Percentiles rank a stretch among this genome's conserved stretches.
Conservation (phyloP, 257 asterid species). For the Solanum paucissectum region DNA sequence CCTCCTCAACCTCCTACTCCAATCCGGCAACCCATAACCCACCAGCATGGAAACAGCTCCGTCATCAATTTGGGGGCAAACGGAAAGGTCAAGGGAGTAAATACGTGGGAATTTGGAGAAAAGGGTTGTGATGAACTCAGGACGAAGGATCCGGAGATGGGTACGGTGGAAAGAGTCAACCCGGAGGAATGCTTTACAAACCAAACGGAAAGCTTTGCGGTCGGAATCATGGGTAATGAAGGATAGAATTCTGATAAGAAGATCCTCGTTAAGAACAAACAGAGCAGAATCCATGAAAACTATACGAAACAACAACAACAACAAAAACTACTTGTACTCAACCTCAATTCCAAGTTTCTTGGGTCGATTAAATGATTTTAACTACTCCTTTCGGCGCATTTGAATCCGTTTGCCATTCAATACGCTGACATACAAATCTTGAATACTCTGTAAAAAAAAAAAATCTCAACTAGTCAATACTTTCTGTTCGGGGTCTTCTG, state of each 20-base stretch:
- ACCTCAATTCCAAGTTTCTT: neutral
- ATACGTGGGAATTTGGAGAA: slow-evolving; percentile 32
- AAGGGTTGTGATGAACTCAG: slow-evolving; percentile 40
- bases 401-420: neutral
- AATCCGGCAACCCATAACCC: slow-evolving; percentile 6
- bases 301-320: neutral
- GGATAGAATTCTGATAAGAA: slow-evolving; percentile 27
- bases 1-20: slow-evolving; percentile 22
- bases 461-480: neutral
- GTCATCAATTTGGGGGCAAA: slow-evolving; percentile 50
- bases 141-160: slow-evolving; percentile 50
- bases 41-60: slow-evolving; percentile 16
- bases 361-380: neutral
- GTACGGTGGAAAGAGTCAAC: slow-evolving; percentile 51
- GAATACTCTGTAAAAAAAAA: neutral
- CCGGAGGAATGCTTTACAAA: slow-evolving; percentile 37
- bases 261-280: slow-evolving; percentile 37
- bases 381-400: neutral
- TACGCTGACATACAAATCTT: neutral
- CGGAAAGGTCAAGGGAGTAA: slow-evolving; percentile 51
- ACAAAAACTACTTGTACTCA: neutral
- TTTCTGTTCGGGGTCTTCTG: neutral
- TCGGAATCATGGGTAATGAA: slow-evolving; percentile 29
- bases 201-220: slow-evolving; percentile 47
- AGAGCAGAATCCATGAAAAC: slow-evolving; percentile 12